Evolutionary conservation across 2,329 filamentous ascomycete genomes (phyloP), one percentile per base, ranked within the genome.

Genomic region (Cadophora gregata): DNA sequence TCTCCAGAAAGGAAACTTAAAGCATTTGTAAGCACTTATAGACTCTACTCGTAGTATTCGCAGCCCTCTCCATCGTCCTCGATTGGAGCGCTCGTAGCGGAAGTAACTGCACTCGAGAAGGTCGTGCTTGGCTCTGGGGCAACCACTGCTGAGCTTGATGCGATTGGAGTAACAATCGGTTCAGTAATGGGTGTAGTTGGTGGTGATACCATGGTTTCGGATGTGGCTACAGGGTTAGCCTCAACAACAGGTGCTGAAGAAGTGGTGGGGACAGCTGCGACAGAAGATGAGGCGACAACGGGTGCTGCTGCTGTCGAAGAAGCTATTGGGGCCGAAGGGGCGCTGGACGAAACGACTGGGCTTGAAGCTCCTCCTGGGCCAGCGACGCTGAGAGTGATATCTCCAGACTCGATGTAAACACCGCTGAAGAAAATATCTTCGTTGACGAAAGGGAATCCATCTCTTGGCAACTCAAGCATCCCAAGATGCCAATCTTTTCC

Each of bases 401-500:
- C 74, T 3, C 86, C 88, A 51, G 80, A 83, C 82, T 93, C 90
- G 60, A 92, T 82, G 73, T 91, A 93, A 6, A 91, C 87, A 12
- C 90, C 89, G 2, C 85, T 88, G 79, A 91, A 92, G 77, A 86
- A 91, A 81, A 89, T 88, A 74, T 62, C 59, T 31, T 62, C 59
- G 55, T 58, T 58, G 6, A 74, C 76, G 51, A 87, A 84, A 47
- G 82, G 77, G 61, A 84, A 84, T 0, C 86, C 86, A 50, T 80
- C 78, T 16, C 85, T 81, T 16, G 88, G 86, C 66, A 92, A 80
- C 71, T 91, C 85, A 62, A 92, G 80, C 25, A 91, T 85, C 65
- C 90, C 90, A 60, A 93, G 78, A 78, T 93, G 90, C 88, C 88
- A 93, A 75, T 93, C 90, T 1, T 83, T 84, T 47, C 89, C 90